phyloP scores from a whole-genome alignment of 345 rosid species.

The Cardamine chenopodiifolia region DNA sequence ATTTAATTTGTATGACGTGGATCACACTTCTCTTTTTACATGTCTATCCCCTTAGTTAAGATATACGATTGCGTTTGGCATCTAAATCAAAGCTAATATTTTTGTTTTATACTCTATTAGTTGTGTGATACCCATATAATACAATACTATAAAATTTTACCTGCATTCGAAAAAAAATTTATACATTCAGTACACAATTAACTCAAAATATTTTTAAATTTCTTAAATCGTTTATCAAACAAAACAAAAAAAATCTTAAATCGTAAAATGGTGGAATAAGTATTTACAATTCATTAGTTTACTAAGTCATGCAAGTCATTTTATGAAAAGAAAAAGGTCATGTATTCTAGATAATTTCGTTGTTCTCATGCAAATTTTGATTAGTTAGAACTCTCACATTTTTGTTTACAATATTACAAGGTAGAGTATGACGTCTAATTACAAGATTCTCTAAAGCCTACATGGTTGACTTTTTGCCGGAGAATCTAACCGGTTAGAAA shows the following conservation, averaged over 20 bases:
- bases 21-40: slow-evolving; percentile 37
- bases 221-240: no score
- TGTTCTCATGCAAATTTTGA: background rate
- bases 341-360: background rate
- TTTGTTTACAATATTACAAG: background rate
- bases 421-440: background rate
- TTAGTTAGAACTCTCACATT: background rate
- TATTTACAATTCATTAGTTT: background rate
- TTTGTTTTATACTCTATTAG: background rate
- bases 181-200: background rate
- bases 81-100: background rate
- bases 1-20: slow-evolving; percentile 37
- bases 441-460: slow-evolving; percentile 7
- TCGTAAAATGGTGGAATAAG: background rate
- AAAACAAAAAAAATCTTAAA: background rate
- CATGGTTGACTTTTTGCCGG: slow-evolving; percentile 23
- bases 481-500: slow-evolving; percentile 11
- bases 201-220: background rate
- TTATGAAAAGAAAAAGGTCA: background rate
- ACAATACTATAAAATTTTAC: background rate
- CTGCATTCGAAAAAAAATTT: background rate
- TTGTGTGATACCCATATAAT: background rate
- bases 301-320: background rate
- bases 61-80: background rate
- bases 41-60: background rate